These are phyloP conservation scores for Hanseniaspora pseudoguilliermondii DNA, from an alignment of 805 yeast genomes.

Conservation along the genomic window DNA sequence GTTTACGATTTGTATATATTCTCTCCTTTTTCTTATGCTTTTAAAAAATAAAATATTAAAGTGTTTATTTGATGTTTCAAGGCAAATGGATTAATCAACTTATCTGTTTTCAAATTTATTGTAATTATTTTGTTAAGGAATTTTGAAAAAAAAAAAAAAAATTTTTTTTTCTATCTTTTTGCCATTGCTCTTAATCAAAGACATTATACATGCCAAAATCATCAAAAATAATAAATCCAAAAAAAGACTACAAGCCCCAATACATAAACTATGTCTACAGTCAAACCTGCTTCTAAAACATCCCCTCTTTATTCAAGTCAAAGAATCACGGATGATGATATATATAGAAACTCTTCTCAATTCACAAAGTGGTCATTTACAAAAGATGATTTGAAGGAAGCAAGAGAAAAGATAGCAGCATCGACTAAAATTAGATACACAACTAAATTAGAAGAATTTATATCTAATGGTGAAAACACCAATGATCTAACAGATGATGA, in stretches of 20 bases:
- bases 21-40: no score
- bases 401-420: slow-evolving; percentile 40
- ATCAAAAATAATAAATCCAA: slow-evolving; percentile 2
- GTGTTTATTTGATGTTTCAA: no score
- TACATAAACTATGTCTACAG: not conserved
- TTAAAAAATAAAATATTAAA: no score
- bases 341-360: slow-evolving; percentile 79
- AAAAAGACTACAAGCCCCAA: slow-evolving; percentile 13
- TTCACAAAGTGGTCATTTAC: slow-evolving; percentile 78
- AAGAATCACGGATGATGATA: slow-evolving; percentile 63
- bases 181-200: no score
- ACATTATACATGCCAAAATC: no score
- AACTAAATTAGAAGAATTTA: slow-evolving; percentile 26
- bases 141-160: no score
- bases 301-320: slow-evolving; percentile 15
- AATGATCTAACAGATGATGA: slow-evolving; percentile 25
- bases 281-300: not conserved
- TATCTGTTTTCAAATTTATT: no score
- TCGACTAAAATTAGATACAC: slow-evolving; percentile 34
- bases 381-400: slow-evolving; percentile 37
- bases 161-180: not conserved
- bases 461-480: slow-evolving; percentile 18
- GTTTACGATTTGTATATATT: not conserved
- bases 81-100: no score
- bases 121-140: no score